These are phyloP conservation scores for Colletotrichum orbiculare DNA, from an alignment of 2,329 filamentous ascomycete genomes.

Conservation along the genomic window DNA sequence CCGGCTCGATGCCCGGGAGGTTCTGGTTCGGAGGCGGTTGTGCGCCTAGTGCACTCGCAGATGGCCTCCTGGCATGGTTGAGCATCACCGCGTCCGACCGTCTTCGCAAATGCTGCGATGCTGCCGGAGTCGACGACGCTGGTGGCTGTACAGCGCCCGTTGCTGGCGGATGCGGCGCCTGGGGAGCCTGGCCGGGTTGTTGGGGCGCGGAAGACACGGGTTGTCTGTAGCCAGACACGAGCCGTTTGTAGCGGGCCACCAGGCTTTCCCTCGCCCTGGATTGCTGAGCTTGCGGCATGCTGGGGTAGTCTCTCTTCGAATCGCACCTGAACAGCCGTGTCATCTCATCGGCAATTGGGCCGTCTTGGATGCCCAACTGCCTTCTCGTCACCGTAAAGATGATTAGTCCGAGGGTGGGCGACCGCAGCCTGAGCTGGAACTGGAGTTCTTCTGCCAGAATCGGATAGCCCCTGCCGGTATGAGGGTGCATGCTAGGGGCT, in stretches of 20 bases:
- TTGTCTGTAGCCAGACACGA: not conserved
- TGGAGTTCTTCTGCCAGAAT: slow-evolving; percentile 68
- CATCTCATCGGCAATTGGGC: slow-evolving; percentile 46
- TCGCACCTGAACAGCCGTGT: slow-evolving; percentile 39
- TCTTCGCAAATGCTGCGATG: no score
- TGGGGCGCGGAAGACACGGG: not conserved
- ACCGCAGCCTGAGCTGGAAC: slow-evolving; percentile 58
- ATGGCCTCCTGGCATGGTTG: no score
- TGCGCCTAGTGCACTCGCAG: not conserved
- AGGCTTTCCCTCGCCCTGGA: slow-evolving; percentile 2
- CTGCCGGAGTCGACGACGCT: no score
- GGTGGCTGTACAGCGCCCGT: no score
- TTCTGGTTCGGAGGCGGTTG: no score
- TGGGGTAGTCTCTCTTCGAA: slow-evolving; percentile 36
- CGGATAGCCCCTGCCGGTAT: slow-evolving; percentile 54
- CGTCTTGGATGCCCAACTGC: slow-evolving; percentile 54
- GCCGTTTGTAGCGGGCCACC: slow-evolving; percentile 22
- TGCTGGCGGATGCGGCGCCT: no score
- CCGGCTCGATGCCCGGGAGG: no score
- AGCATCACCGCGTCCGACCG: no score
- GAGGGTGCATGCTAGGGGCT: slow-evolving; percentile 46
- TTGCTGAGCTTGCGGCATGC: slow-evolving; percentile 15
- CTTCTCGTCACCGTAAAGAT: slow-evolving; percentile 64
- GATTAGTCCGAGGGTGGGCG: slow-evolving; percentile 62
- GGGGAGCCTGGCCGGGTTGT: not conserved